Percentiles rank a stretch among this genome's conserved stretches.
Evolutionary conservation across 495 filamentous ascomycete genomes (phyloP).

Genomic region (Terfezia claveryi): DNA sequence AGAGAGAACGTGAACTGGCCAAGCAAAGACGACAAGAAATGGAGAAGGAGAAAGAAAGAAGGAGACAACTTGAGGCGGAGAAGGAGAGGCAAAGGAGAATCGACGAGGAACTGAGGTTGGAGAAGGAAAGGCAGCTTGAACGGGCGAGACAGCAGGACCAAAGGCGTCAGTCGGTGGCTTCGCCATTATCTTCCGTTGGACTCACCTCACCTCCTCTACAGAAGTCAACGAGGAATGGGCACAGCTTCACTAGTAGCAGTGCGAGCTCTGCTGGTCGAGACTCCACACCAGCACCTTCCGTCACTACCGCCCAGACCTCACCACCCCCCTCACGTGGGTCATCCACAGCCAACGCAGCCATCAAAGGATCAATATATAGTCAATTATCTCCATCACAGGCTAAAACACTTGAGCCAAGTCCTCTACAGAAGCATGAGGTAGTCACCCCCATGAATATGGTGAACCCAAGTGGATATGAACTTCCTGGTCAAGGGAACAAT

Average conservation of each 20-base stretch:
- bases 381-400: background rate
- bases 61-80: conserved; percentile 6
- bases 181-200: background rate
- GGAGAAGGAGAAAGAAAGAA: conserved; percentile 8
- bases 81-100: conserved; percentile 13
- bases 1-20: conserved; percentile 4
- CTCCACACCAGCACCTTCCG: background rate
- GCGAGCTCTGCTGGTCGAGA: background rate
- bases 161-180: background rate
- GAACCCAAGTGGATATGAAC: conserved; percentile 1
- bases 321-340: background rate
- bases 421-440: background rate
- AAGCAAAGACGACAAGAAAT: conserved; percentile 10
- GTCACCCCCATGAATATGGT: background rate
- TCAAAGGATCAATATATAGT: background rate
- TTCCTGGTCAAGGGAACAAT: conserved; percentile 6
- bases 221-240: background rate
- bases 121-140: conserved; percentile 10
- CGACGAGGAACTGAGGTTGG: conserved; percentile 9
- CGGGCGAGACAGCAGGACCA: background rate
- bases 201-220: background rate
- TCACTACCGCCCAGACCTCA: background rate
- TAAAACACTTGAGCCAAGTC: background rate
- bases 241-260: background rate
- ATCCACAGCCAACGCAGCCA: background rate